Base-by-base conservation (phyloP, 257 asterid species). In the Penstemon eatonii region DNA sequence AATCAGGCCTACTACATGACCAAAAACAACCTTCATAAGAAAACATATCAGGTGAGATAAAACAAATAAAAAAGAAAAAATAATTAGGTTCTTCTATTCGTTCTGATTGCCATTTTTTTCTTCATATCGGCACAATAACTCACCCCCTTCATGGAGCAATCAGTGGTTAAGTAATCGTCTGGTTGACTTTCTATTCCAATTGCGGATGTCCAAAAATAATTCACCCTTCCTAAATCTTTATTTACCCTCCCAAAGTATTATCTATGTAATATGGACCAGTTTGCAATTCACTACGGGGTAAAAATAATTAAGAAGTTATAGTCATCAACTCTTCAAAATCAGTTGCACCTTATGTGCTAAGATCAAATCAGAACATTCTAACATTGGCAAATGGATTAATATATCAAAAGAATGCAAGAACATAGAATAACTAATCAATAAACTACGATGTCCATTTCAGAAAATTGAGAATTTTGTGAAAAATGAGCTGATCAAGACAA, bases 1-100 rank as follows among this genome's bases (percentile, higher is more conserved):
- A 0, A 36, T 81, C 75, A 75, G 80, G 40, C 67, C 33, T 51
- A 40, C 62, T 25, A 25, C 33, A 25, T 25, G 33, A 67, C 18
- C 25, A 38, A 46, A 53, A 15, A 50, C 66, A 66, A 37, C 9
- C 55, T 39, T 19, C 9, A 40, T 15, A 7, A 50, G 54, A 69
- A 53, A 46, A 4, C 38, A 38, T 65, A 12, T 11, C 4, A 18
- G 45, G 33, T 49, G 41, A 45, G 39, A 56, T 56, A 41, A 55
- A 68, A 43, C 45, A 38, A n/a, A 44, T 36, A 43, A 66, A 41
- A 56, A 44, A 38, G 56, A n/a, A 75, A 57, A 37, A 75, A 33
- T 15, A 15, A 54, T 59, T 40, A 73, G 62, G 56, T 51, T 38
- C 54, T 15, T 15, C 18, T 15, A 15, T 15, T 15, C 18, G 18